phyloP scores from a whole-genome alignment of 2,329 filamentous ascomycete species.

The Aspergillus persii region DNA sequence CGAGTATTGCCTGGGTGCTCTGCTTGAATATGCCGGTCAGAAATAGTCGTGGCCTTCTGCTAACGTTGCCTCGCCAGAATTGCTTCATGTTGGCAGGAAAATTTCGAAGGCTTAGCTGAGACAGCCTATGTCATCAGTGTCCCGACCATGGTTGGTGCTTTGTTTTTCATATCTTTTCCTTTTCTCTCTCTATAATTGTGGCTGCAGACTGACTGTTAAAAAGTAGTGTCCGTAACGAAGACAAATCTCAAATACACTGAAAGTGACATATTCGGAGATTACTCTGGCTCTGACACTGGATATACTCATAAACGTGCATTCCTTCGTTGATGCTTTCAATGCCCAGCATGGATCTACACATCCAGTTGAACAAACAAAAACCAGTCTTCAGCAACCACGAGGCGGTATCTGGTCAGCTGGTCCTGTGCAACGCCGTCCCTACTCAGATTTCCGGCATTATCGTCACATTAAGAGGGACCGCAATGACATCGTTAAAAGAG shows the following conservation, averaged over 20 bases:
- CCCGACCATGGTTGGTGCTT: background rate
- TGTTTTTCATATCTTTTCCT: background rate
- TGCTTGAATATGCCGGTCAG: background rate
- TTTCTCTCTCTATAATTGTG: background rate
- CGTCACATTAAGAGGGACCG: constrained; percentile 12
- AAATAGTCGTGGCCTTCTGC: background rate
- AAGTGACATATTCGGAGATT: too few species aligned
- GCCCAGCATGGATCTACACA: constrained; percentile 9
- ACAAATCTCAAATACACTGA: background rate
- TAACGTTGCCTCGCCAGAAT: background rate
- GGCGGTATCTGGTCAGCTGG: constrained; percentile 14
- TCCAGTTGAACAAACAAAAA: constrained; percentile 7
- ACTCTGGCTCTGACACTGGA: too few species aligned
- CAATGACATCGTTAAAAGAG: constrained; percentile 13
- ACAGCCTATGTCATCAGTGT: background rate
- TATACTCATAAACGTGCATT: too few species aligned
- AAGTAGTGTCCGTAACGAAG: background rate
- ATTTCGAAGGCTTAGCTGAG: background rate
- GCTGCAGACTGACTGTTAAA: background rate
- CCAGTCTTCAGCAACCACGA: constrained; percentile 11
- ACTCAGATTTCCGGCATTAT: constrained; percentile 14
- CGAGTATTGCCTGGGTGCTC: background rate
- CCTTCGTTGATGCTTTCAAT: background rate
- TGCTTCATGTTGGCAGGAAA: background rate
- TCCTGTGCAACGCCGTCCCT: constrained; percentile 10